These are phyloP conservation scores for Cochlearia excelsa DNA, from an alignment of 345 rosid species.

Conservation along the genomic window DNA sequence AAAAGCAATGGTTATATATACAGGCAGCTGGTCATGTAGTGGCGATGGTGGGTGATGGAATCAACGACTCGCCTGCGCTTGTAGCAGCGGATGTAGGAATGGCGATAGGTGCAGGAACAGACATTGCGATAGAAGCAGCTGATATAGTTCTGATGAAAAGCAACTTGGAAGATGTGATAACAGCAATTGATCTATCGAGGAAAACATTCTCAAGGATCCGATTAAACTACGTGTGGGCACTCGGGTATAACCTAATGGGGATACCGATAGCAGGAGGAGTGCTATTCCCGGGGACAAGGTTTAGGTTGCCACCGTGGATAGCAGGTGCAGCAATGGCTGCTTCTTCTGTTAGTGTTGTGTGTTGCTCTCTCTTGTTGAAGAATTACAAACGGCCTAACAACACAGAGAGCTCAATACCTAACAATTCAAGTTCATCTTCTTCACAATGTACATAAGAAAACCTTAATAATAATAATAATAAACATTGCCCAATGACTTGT, in stretches of 20 bases:
- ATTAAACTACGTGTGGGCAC: conserved; percentile 89
- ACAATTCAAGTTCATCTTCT: no score
- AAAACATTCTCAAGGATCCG: conserved; percentile 81
- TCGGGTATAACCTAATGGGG: conserved; percentile 81
- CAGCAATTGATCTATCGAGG: conserved; percentile 84
- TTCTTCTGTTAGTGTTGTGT: conserved; percentile 89
- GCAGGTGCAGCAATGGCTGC: conserved; percentile 99
- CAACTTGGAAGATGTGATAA: conserved; percentile 91
- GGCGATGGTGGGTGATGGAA: conserved; percentile 97
- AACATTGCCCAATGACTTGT: no score
- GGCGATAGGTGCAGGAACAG: conserved; percentile 98
- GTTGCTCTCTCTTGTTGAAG: conserved; percentile 79
- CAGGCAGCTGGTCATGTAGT: conserved; percentile 67
- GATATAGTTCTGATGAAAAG: conserved; percentile 93
- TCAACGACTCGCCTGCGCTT: conserved; percentile 88
- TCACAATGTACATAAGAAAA: no score
- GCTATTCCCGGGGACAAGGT: conserved; percentile 58
- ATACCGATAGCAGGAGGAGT: conserved; percentile 87
- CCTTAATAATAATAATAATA: no score
- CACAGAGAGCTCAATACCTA: no score
- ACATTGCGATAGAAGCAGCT: conserved; percentile 94
- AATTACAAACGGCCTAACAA: conserved; percentile 65
- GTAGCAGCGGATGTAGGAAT: conserved; percentile 95
- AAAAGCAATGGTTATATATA: not conserved
- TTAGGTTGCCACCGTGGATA: conserved; percentile 93